Percentiles rank a stretch among this genome's conserved stretches.
Evolutionary conservation across 345 rosid species (phyloP).

Genomic region (Dimocarpus longan): DNA sequence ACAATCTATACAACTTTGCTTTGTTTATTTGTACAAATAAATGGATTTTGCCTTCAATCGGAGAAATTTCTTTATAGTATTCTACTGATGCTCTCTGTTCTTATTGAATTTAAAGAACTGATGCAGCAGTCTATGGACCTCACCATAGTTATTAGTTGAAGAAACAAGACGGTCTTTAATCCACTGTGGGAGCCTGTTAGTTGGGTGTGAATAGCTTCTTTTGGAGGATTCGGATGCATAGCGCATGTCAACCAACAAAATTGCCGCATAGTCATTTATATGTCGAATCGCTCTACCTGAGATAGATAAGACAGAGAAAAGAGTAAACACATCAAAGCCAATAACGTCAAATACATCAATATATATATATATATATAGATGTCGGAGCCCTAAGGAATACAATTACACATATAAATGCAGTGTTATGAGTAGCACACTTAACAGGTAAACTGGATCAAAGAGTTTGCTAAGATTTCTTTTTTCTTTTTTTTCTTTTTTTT

Average conservation of each 20-base stretch:
- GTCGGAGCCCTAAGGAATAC: neutral
- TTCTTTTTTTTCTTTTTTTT: too few species aligned
- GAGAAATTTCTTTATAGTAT: neutral
- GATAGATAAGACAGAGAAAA: conserved; percentile 10
- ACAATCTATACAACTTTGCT: neutral
- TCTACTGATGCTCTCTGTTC: conserved; percentile 27
- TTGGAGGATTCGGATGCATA: conserved; percentile 60
- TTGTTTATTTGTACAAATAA: neutral
- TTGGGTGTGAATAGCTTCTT: conserved; percentile 56
- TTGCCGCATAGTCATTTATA: conserved; percentile 81
- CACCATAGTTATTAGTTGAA: conserved; percentile 72
- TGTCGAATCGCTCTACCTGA: conserved; percentile 91
- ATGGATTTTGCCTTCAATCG: neutral
- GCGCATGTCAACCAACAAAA: conserved; percentile 76
- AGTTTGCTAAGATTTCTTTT: neutral
- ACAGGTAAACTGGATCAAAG: neutral
- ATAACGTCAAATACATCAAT: neutral
- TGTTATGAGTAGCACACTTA: neutral
- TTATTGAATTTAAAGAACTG: conserved; percentile 76
- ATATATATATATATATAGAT: neutral
- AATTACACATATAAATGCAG: conserved; percentile 11
- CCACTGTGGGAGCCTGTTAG: conserved; percentile 83
- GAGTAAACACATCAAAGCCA: neutral
- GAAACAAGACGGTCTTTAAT: conserved; percentile 66
- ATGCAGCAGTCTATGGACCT: conserved; percentile 74